Evolutionary conservation across 1,139 yeast genomes (phyloP).

Genomic region (Candida neerlandica): DNA sequence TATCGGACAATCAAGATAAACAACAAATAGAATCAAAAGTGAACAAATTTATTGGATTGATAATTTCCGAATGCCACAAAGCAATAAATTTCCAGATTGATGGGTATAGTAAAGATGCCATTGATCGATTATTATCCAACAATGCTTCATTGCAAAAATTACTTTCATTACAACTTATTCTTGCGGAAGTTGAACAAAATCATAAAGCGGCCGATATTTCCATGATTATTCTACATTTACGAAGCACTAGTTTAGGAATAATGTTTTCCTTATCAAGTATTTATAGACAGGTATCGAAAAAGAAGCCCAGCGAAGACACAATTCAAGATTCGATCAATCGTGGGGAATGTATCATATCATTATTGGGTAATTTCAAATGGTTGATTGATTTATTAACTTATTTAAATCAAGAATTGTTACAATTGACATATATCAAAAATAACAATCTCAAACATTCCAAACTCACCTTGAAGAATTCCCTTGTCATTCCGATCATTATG

Average conservation of each 20-base stretch:
- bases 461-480: slow-evolving; percentile 32
- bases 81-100: slow-evolving; percentile 73
- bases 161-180: slow-evolving; percentile 61
- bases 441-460: slow-evolving; percentile 23
- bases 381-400: slow-evolving; percentile 68
- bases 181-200: slow-evolving; percentile 57
- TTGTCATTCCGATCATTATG: slow-evolving; percentile 56
- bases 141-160: slow-evolving; percentile 64
- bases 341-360: slow-evolving; percentile 59
- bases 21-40: slow-evolving; percentile 23
- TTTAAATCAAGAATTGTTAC: slow-evolving; percentile 67
- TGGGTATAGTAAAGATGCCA: slow-evolving; percentile 60
- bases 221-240: slow-evolving; percentile 66
- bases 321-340: slow-evolving; percentile 56
- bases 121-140: slow-evolving; percentile 71
- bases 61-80: slow-evolving; percentile 65
- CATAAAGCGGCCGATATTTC: slow-evolving; percentile 59
- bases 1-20: slow-evolving; percentile 33
- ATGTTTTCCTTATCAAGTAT: slow-evolving; percentile 71
- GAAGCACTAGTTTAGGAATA: slow-evolving; percentile 72
- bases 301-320: slow-evolving; percentile 52
- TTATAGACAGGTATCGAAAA: slow-evolving; percentile 56
- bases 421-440: slow-evolving; percentile 28
- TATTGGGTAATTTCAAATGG: slow-evolving; percentile 80
- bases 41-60: slow-evolving; percentile 41